phyloP scores from a whole-genome alignment of 768 basidiomycete species.

The Serendipita sp. region DNA sequence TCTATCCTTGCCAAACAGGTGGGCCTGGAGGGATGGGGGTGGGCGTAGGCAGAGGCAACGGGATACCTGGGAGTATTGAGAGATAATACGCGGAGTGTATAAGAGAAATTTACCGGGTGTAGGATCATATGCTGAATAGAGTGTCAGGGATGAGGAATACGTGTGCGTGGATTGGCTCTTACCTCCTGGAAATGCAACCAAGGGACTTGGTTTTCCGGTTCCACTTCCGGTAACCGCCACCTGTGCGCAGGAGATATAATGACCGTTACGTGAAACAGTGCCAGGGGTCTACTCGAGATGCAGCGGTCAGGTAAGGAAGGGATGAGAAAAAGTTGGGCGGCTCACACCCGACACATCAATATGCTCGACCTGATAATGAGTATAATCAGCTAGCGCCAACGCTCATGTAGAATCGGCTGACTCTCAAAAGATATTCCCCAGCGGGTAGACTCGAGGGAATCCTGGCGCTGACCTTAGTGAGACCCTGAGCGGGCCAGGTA shows the following conservation, averaged over 20 bases:
- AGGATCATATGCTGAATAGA: neutral
- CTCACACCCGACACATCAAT: neutral
- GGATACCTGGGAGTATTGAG: no score
- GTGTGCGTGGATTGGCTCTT: neutral
- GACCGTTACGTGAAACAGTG: neutral
- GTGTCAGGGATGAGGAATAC: neutral
- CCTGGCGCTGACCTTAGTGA: neutral
- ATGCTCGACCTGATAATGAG: no score
- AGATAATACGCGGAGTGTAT: neutral
- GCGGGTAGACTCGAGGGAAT: slow-evolving; percentile 5
- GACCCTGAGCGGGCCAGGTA: neutral
- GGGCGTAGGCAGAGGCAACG: slow-evolving; percentile 7
- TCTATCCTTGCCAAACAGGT: neutral
- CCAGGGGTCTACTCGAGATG: neutral
- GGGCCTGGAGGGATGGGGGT: slow-evolving; percentile 4
- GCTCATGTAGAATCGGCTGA: no score
- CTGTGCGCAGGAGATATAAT: slow-evolving; percentile 4
- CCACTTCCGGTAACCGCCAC: slow-evolving; percentile 1
- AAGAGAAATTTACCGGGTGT: neutral
- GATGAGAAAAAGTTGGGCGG: no score
- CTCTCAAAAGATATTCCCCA: slow-evolving; percentile 10
- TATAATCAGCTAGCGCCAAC: no score
- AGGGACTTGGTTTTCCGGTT: slow-evolving; percentile 6
- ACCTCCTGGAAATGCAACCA: slow-evolving; percentile 8
- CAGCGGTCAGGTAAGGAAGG: no score